These are phyloP conservation scores for Sphagnum magellanicum DNA, from an alignment of 228 moss, liverwort and hornwort species.

Conservation along the genomic window DNA sequence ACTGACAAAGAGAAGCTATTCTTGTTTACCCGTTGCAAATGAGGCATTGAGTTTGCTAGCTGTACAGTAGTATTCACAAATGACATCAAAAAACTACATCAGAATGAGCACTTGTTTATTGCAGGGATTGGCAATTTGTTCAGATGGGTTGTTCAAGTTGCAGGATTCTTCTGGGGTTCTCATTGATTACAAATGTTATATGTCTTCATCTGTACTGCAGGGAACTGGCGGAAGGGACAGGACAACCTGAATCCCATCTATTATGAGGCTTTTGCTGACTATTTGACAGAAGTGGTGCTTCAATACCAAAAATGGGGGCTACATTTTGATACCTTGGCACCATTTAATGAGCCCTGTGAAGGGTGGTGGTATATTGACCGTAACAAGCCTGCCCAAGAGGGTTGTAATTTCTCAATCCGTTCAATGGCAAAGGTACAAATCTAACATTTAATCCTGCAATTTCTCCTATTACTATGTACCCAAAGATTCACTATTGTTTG, in stretches of 20 bases:
- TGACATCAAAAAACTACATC: no score
- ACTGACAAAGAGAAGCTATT: no score
- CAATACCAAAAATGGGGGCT: constrained; percentile 72
- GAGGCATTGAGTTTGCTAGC: no score
- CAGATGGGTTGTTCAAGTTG: background rate
- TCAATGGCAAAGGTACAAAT: constrained; percentile 64
- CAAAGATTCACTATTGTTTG: background rate
- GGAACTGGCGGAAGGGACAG: constrained; percentile 52
- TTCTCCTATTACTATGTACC: no score
- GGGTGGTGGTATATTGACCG: constrained; percentile 92
- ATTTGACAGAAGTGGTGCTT: constrained; percentile 80
- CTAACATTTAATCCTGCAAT: no score
- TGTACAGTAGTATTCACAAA: no score
- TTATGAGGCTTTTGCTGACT: constrained; percentile 76
- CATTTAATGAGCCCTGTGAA: constrained; percentile 93
- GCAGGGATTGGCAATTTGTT: background rate
- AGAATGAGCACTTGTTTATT: no score
- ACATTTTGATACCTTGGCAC: constrained; percentile 71
- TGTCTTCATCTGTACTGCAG: no score
- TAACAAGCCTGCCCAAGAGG: constrained; percentile 88
- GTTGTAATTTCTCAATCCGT: constrained; percentile 78
- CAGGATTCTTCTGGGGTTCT: constrained; percentile 23
- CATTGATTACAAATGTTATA: no score
- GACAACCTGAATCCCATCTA: constrained; percentile 65
- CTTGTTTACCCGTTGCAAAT: no score